These are phyloP conservation scores for Cucurbita pepo DNA, from an alignment of 306 rosid genomes.

Conservation along the genomic window DNA sequence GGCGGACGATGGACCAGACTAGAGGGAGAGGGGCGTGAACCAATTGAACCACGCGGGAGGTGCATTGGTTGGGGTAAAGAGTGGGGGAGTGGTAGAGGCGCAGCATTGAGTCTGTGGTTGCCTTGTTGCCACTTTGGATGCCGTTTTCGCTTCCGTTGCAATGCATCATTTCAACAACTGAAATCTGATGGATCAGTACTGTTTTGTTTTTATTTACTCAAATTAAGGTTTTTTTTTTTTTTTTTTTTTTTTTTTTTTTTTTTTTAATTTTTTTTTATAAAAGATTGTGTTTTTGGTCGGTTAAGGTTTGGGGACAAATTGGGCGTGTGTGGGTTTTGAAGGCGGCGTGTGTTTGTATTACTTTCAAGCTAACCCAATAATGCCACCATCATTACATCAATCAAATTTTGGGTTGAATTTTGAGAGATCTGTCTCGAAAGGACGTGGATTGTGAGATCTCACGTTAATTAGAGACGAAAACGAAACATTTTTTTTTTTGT, in stretches of 20 bases:
- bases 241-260: no score
- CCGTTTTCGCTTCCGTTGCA: not conserved
- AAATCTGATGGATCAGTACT: not conserved
- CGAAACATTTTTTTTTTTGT: no score
- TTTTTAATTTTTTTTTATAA: no score
- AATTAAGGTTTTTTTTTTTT: no score
- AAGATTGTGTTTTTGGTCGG: not conserved
- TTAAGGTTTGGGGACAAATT: not conserved
- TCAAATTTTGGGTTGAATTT: no score
- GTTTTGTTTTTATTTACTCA: not conserved
- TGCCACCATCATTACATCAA: no score
- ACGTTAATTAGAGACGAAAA: no score
- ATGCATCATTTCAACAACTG: not conserved
- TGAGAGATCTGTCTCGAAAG: no score
- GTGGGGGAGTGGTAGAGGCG: conserved; percentile 16
- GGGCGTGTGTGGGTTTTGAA: not conserved
- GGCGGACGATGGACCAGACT: conserved; percentile 51
- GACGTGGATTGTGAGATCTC: no score
- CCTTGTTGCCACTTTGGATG: not conserved
- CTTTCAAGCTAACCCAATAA: not conserved
- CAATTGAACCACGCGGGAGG: conserved; percentile 28
- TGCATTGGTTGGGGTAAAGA: conserved; percentile 34
- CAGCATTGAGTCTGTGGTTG: conserved; percentile 8
- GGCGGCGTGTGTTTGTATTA: not conserved
- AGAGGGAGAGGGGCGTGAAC: conserved; percentile 35